Evolutionary conservation across 192 early-diverging fungal species (phyloP).

Genomic region (Coemansia sp.): DNA sequence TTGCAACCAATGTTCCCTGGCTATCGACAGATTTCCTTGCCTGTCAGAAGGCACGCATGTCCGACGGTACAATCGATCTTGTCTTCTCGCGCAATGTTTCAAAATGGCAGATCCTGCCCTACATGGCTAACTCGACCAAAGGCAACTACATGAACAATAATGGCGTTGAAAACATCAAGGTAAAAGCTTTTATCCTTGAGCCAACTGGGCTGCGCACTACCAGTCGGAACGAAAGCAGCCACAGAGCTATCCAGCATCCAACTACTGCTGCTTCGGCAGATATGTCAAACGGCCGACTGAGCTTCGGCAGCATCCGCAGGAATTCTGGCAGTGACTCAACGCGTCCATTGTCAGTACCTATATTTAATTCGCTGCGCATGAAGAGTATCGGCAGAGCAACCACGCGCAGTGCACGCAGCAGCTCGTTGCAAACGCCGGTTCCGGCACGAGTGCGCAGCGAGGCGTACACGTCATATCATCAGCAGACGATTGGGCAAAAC

Average conservation of each 20-base stretch:
- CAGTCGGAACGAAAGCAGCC: constrained; percentile 18
- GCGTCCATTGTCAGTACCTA: constrained; percentile 20
- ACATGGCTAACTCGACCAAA: constrained; percentile 42
- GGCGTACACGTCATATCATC: constrained; percentile 41
- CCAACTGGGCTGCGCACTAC: constrained; percentile 54
- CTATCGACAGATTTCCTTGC: constrained; percentile 55
- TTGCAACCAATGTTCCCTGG: constrained; percentile 63
- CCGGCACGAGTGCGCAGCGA: constrained; percentile 50
- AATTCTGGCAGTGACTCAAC: not conserved
- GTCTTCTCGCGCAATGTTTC: constrained; percentile 51
- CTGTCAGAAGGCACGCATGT: constrained; percentile 50
- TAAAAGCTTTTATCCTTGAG: constrained; percentile 60
- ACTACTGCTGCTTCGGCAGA: not conserved
- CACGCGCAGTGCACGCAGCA: not conserved
- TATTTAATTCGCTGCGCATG: constrained; percentile 18
- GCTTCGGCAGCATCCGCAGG: not conserved
- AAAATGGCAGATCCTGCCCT: constrained; percentile 40
- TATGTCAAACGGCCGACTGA: not conserved
- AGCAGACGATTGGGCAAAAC: constrained; percentile 22
- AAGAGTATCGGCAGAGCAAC: constrained; percentile 6
- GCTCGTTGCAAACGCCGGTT: constrained; percentile 28
- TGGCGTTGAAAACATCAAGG: constrained; percentile 43
- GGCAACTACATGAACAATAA: constrained; percentile 52
- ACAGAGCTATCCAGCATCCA: constrained; percentile 19
- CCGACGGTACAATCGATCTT: constrained; percentile 54